These are phyloP conservation scores for Serendipita indica DNA, from an alignment of 768 basidiomycete genomes.

Conservation along the genomic window DNA sequence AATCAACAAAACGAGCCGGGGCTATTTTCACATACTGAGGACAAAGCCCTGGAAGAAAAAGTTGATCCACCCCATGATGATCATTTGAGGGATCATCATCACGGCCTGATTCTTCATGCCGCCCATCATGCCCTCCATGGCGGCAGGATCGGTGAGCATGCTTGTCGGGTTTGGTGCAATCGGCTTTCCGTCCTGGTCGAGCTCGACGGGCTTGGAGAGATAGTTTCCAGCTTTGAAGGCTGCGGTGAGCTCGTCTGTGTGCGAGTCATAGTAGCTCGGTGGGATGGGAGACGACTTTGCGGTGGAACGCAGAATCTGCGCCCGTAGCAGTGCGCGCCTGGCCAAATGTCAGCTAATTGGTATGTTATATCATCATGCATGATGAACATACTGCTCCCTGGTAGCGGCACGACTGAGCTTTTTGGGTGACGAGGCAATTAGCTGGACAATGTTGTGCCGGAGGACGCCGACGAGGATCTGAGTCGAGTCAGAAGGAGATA, in stretches of 20 bases:
- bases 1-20: neutral
- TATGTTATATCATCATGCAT: neutral
- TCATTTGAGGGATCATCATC: slow-evolving; percentile 97
- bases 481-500: neutral
- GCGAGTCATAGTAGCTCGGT: slow-evolving; percentile 50
- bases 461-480: slow-evolving; percentile 88
- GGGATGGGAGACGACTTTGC: slow-evolving; percentile 72
- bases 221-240: slow-evolving; percentile 64
- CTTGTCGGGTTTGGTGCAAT: slow-evolving; percentile 41
- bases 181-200: slow-evolving; percentile 29
- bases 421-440: slow-evolving; percentile 75
- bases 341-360: neutral
- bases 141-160: slow-evolving; percentile 62
- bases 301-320: slow-evolving; percentile 71
- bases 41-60: slow-evolving; percentile 99
- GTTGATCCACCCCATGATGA: slow-evolving; percentile 99
- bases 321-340: slow-evolving; percentile 65
- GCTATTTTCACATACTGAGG: slow-evolving; percentile 56
- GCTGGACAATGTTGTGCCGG: slow-evolving; percentile 78
- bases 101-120: slow-evolving; percentile 99
- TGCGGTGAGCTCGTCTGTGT: slow-evolving; percentile 57
- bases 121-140: slow-evolving; percentile 98
- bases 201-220: slow-evolving; percentile 57
- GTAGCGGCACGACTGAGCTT: slow-evolving; percentile 60
- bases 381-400: slow-evolving; percentile 77